phyloP scores from a whole-genome alignment of 768 basidiomycete genomes.

The Mycena olivaceomarginata region DNA sequence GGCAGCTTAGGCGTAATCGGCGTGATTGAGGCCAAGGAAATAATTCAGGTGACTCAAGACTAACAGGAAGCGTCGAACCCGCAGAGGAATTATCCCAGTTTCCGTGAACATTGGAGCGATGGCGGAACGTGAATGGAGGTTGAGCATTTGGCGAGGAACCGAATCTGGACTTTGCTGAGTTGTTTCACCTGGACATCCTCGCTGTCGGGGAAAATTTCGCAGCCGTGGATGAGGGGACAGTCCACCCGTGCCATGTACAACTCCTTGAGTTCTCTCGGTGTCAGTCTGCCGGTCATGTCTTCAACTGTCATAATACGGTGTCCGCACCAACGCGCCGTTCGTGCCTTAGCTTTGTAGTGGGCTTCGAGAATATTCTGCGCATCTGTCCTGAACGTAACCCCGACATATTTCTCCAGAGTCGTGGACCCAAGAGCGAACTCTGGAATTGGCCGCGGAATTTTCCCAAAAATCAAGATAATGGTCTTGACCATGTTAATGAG shows the following conservation, averaged over 20 bases:
- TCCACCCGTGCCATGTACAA: no score
- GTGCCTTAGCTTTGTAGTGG: slow-evolving; percentile 34
- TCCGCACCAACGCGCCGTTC: background rate
- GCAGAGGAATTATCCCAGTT: slow-evolving; percentile 1
- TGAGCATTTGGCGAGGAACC: no score
- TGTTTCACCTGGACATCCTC: no score
- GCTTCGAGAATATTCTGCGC: background rate
- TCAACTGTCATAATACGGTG: background rate
- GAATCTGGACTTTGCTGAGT: no score
- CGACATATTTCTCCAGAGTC: slow-evolving; percentile 40
- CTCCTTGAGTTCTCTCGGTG: no score
- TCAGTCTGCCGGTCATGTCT: no score
- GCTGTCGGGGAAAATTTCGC: no score
- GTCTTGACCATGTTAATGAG: background rate
- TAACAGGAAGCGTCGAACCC: no score
- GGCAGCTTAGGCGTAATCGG: background rate
- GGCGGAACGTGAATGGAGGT: no score
- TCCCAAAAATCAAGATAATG: background rate
- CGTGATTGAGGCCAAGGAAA: no score
- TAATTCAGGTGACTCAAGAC: no score
- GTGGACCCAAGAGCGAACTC: slow-evolving; percentile 9
- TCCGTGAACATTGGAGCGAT: background rate
- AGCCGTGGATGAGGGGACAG: no score
- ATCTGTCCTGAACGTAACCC: slow-evolving; percentile 24
- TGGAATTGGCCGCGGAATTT: background rate